Evolutionary conservation across 2,329 filamentous ascomycete species (phyloP).

Genomic region (Pseudogymnoascus sp.): DNA sequence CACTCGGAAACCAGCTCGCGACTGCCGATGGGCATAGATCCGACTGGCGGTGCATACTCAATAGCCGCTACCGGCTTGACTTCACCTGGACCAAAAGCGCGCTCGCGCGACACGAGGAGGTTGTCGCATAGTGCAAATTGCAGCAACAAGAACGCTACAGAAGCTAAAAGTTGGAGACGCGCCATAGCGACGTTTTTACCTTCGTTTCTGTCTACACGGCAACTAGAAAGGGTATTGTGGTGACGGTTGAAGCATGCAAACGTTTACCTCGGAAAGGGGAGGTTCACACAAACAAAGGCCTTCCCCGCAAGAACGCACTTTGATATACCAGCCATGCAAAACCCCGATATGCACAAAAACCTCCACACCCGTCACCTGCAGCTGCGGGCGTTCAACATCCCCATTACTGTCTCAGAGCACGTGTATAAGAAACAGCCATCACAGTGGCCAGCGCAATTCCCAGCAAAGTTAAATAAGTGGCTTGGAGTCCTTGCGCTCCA

Average conservation of each 20-base stretch:
- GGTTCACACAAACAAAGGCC: not conserved
- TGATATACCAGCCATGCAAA: not conserved
- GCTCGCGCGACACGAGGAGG: not conserved
- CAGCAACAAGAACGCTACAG: not conserved
- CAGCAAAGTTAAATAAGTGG: not conserved
- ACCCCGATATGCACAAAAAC: not conserved
- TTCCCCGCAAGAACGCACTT: not conserved
- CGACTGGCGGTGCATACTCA: not conserved
- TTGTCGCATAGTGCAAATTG: slow-evolving; percentile 1
- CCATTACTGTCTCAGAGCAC: not conserved
- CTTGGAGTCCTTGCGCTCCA: not conserved
- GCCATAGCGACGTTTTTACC: not conserved
- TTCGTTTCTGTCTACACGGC: not conserved
- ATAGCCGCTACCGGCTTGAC: not conserved
- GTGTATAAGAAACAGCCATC: not conserved
- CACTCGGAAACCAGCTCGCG: slow-evolving; percentile 1
- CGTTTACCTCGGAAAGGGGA: not conserved
- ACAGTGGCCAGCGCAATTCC: not conserved
- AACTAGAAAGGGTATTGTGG: not conserved
- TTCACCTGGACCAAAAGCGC: not conserved
- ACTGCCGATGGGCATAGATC: not conserved
- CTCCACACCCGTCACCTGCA: not conserved
- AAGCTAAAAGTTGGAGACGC: not conserved
- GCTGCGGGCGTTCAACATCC: not conserved
- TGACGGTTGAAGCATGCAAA: not conserved